A percentile compares a stretch with the other conserved stretches of the same genome.
phyloP scores from a whole-genome alignment of 192 early-diverging fungal species.

The Polychytrium aggregatum region DNA sequence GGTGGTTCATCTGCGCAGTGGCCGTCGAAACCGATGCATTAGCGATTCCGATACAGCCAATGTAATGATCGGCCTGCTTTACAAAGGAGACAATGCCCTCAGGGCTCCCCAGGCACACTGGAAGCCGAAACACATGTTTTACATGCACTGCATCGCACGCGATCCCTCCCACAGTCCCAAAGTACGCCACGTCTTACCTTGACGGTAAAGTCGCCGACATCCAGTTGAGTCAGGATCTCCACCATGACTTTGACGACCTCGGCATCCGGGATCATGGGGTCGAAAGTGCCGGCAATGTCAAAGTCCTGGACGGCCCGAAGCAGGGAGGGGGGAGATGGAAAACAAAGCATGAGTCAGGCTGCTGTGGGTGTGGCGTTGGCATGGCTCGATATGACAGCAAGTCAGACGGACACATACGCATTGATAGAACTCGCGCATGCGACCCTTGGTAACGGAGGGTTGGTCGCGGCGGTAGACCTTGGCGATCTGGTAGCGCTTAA shows the following conservation, averaged over 20 bases:
- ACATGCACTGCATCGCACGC: no score
- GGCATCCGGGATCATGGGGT: conserved; percentile 94
- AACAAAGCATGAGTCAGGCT: no score
- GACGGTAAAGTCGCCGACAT: conserved; percentile 80
- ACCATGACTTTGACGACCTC: conserved; percentile 72
- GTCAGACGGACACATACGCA: conserved; percentile 68
- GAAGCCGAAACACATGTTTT: conserved; percentile 4
- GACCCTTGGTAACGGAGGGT: conserved; percentile 94
- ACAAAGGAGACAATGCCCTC: no score
- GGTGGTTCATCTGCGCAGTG: conserved; percentile 66
- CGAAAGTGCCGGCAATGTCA: conserved; percentile 90
- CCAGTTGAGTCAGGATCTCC: conserved; percentile 70
- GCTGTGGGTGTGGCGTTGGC: no score
- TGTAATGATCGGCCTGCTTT: no score
- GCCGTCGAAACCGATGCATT: no score
- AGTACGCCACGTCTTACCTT: conserved; percentile 66
- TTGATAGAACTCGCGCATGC: conserved; percentile 98
- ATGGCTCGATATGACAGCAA: no score
- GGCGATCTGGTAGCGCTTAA: conserved; percentile 96
- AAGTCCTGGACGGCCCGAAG: conserved; percentile 89
- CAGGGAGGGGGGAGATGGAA: no score
- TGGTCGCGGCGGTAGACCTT: conserved; percentile 98
- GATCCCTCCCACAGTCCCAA: no score
- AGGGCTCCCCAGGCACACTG: conserved; percentile 7
- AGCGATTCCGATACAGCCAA: no score